Evolutionary conservation across 352 stramenopile genomes (phyloP), one percentile per base, ranked within the genome.

Genomic region (Thalassiosira pacifica): DNA sequence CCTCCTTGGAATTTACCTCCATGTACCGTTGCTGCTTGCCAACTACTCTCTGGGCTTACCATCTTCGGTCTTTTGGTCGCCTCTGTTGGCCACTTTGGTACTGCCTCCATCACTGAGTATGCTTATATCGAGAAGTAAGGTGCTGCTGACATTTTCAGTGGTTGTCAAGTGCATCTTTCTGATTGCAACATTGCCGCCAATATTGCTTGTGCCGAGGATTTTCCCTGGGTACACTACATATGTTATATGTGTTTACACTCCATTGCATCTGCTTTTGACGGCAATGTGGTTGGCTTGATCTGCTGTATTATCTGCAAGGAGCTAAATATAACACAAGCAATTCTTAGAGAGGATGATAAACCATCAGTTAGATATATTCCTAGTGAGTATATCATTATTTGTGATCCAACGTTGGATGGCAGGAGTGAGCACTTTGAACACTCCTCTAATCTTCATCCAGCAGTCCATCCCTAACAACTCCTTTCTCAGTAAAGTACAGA

Each of bases 21-120:
- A 93, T 42, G 84, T 88, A 29, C 89, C 92, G 6, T 76, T 95
- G 40, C 72, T 91, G 2, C 87, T 95, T 76, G 64, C 79, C 27
- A 86, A 95, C 75, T 87, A 91, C n/a, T 88, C 90, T 19, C 40
- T 95, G 22, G 83, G 80, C 13, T 91, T 93, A 79, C 72, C 89
- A 59, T 93, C 90, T 27, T 77, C 90, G 2, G 18, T 89, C 16
- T 69, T 95, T 61, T 93, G 86, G 88, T 82, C 84, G 8, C 87
- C 89, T 26, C 40, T 95, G 3, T 73, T 94, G 22, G 86, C 89
- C 19, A 92, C 90, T 77, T 82, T 86, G 37, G 65, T 84, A 31
- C 83, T 88, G 53, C 32, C 74, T 42, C 40, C 67, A 57, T 66
- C 24, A 26, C 53, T 53, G 22, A 31, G 3, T 27, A 22, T 19